Conservation (phyloP, 257 asterid genomes). For the Rhazya stricta region DNA sequence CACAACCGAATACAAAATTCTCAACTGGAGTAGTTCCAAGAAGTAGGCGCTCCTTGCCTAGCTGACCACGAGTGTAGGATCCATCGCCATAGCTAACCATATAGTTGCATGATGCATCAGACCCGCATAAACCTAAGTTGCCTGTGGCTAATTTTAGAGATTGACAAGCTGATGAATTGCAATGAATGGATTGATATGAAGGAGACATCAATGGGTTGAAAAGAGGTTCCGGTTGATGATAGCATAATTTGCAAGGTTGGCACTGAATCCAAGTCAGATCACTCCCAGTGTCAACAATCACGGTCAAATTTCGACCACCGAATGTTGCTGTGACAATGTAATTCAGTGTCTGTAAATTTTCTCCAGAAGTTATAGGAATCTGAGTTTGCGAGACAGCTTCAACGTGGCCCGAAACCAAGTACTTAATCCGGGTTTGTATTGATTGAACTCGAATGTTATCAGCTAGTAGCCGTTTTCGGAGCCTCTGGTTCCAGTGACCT, state of each 20-base stretch:
- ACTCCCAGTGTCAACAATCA: conserved; percentile 82
- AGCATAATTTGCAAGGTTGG: conserved; percentile 71
- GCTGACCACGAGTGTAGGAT: conserved; percentile 66
- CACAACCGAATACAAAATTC: conserved; percentile 72
- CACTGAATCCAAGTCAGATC: conserved; percentile 93
- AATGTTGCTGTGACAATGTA: conserved; percentile 57
- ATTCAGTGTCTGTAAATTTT: conserved; percentile 68
- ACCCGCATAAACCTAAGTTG: conserved; percentile 46
- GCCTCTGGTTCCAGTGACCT: conserved; percentile 30
- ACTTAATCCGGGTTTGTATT: conserved; percentile 51
- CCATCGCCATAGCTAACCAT: conserved; percentile 81
- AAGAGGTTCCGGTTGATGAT: conserved; percentile 73
- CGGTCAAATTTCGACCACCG: conserved; percentile 57
- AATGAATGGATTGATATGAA: conserved; percentile 49
- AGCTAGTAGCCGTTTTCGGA: conserved; percentile 24
- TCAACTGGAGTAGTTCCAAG: conserved; percentile 45
- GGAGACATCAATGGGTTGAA: conserved; percentile 57
- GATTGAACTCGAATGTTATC: conserved; percentile 52
- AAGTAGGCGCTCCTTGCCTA: conserved; percentile 46
- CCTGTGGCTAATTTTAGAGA: conserved; percentile 58
- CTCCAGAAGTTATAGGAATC: conserved; percentile 57
- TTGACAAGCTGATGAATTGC: conserved; percentile 56
- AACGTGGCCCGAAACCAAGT: conserved; percentile 23
- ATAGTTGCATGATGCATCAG: conserved; percentile 43
- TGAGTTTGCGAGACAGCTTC: conserved; percentile 35